Evolutionary conservation across 2,329 filamentous ascomycete species (phyloP).

Genomic region (Anisogramma anomala): DNA sequence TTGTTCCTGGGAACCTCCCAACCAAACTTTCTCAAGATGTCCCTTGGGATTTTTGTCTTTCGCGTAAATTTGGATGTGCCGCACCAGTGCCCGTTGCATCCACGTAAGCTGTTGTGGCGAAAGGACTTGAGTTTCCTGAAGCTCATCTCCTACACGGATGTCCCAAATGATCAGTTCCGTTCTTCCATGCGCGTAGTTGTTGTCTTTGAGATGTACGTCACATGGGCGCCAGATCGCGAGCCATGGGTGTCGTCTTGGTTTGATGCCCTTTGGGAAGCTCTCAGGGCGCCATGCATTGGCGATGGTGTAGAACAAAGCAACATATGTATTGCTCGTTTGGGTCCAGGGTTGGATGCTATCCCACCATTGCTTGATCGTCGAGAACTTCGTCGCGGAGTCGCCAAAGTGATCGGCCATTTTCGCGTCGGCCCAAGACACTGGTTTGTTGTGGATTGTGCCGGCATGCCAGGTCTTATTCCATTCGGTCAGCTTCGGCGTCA

Average conservation of each 20-base stretch:
- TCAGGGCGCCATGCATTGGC: slow-evolving; percentile 26
- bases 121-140: too few species aligned
- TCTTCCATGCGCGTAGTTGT: slow-evolving; percentile 4
- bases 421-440: slow-evolving; percentile 32
- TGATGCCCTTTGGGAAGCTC: slow-evolving; percentile 13
- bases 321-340: slow-evolving; percentile 25
- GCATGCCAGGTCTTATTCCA: slow-evolving; percentile 13
- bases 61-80: slow-evolving; percentile 23
- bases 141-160: slow-evolving; percentile 20
- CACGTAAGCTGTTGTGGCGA: slow-evolving; percentile 29
- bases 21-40: slow-evolving; percentile 33
- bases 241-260: slow-evolving; percentile 35
- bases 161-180: slow-evolving; percentile 48
- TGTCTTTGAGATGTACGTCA: slow-evolving; percentile 22
- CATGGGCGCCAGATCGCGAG: slow-evolving; percentile 35
- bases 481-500: slow-evolving; percentile 6
- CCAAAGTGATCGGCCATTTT: slow-evolving; percentile 27
- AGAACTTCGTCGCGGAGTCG: slow-evolving; percentile 19
- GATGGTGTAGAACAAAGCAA: slow-evolving; percentile 40
- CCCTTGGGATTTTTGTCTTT: slow-evolving; percentile 22
- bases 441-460: not conserved
- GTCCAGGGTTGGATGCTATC: slow-evolving; percentile 19
- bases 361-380: slow-evolving; percentile 28
- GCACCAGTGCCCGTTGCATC: slow-evolving; percentile 35
- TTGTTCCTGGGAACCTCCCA: slow-evolving; percentile 26